phyloP scores from a whole-genome alignment of 2,329 filamentous ascomycete species.

The Colletotrichum theobromicola region DNA sequence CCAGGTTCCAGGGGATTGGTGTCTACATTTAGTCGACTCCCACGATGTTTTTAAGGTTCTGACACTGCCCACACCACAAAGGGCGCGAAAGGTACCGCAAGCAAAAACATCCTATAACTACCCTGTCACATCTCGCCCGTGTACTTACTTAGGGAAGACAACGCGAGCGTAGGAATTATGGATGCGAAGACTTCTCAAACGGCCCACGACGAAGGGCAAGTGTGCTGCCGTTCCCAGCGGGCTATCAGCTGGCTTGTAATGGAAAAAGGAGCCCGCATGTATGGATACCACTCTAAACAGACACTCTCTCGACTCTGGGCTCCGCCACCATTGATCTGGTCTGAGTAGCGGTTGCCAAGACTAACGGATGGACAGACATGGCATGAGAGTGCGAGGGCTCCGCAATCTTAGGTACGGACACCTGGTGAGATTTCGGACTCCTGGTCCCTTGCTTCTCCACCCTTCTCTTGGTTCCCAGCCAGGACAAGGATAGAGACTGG shows the following conservation, averaged over 20 bases:
- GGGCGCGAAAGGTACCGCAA: background rate
- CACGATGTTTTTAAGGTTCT: slow-evolving; percentile 12
- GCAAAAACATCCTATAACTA: background rate
- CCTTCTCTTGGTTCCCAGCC: background rate
- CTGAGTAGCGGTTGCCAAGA: background rate
- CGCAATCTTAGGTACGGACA: background rate
- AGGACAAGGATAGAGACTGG: background rate
- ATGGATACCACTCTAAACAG: background rate
- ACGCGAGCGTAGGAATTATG: background rate
- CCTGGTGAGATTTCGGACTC: background rate
- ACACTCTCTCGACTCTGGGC: background rate
- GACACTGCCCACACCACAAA: background rate
- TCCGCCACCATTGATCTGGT: background rate
- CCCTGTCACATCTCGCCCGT: background rate
- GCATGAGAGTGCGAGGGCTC: background rate
- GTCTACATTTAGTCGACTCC: background rate
- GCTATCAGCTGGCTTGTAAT: too few relatives aligned
- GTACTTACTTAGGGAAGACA: background rate
- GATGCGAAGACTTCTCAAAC: background rate
- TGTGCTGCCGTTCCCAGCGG: background rate
- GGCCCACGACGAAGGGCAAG: background rate
- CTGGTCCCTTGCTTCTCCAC: background rate
- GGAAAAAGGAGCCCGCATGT: too few relatives aligned
- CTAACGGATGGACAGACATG: background rate
- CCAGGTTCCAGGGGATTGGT: background rate